Evolutionary conservation across 192 early-diverging fungal species (phyloP), one percentile per base, ranked within the genome.

Genomic region (Phycomyces blakesleeanus): DNA sequence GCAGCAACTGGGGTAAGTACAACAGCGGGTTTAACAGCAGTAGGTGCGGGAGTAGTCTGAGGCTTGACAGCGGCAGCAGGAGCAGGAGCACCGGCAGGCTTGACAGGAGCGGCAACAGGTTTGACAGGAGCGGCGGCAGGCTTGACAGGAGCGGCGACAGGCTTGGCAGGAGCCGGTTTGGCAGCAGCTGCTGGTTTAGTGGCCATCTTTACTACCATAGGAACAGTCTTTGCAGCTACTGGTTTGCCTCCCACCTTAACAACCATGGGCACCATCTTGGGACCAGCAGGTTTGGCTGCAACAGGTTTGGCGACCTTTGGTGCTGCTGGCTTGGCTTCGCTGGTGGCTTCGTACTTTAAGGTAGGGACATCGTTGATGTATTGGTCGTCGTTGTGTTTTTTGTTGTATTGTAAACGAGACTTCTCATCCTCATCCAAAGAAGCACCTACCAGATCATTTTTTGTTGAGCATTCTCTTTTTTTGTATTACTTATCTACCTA

Each of bases 351-450:
- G 51, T 84, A 84, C 6, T 77, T 63, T 37, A 82, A 61, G 0
- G 82, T 80, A 6, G 82, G 81, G 11, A 69, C 78, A 40, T 81
- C 80, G 21, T 75, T 72, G 29, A 69, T 68, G 38, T 61, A 51
- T 14, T 54, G 47, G 11, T 79, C 65, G 37, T 71, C 66, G 7
- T 59, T 53, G 50, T 78, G 69, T 37, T 73, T 64, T 25, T 70
- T 76, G 27, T 50, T 59, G 49, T 57, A 68, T 29, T 81, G 74
- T 11, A 80, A 56, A 54, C 60, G 67, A 18, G 71, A 67, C 27
- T 80, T 74, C 42, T 75, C 42, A 41, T 65, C 62, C 41, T 64
- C 75, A 49, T 67, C 70, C 26, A 76, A 51, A 24, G 73, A 63
- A 54, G 39, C 51, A 41, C 44, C 21, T 22, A 34, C 7, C n/a